phyloP scores from a whole-genome alignment of 2,329 filamentous ascomycete species.

The Claviceps pazoutovae region DNA sequence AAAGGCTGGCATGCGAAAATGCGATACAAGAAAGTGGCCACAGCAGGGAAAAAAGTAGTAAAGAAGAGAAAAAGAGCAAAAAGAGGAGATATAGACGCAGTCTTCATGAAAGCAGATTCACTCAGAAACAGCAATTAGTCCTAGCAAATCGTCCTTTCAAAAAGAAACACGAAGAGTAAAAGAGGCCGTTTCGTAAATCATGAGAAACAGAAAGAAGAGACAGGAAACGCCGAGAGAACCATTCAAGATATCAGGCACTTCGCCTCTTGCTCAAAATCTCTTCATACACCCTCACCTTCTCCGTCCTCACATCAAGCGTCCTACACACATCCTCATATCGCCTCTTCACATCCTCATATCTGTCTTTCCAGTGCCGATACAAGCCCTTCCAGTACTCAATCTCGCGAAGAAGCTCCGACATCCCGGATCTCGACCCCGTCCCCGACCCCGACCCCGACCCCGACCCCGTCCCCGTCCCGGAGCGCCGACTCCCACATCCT shows the following conservation, averaged over 20 bases:
- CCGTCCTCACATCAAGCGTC: constrained; percentile 16
- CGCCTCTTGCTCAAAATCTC: constrained; percentile 17
- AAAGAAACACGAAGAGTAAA: not conserved
- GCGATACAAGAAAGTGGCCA: too few relatives aligned
- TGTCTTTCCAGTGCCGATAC: constrained; percentile 17
- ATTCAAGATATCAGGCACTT: not conserved
- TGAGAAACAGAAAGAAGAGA: too few relatives aligned
- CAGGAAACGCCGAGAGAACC: not conserved
- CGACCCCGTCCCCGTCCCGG: constrained; percentile 19
- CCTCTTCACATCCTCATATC: constrained; percentile 14
- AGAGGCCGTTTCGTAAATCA: not conserved
- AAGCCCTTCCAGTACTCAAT: constrained; percentile 22
- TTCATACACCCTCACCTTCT: constrained; percentile 21
- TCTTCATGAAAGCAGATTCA: too few relatives aligned
- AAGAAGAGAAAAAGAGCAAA: too few relatives aligned
- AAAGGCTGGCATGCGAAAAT: too few relatives aligned
- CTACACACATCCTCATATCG: constrained; percentile 16
- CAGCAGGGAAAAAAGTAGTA: too few relatives aligned
- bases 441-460: constrained; percentile 11
- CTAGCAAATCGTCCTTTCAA: too few relatives aligned
- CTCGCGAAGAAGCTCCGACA: constrained; percentile 19
- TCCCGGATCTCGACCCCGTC: constrained; percentile 20
- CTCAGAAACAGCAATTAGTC: too few relatives aligned
- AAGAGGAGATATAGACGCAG: too few relatives aligned
- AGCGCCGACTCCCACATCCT: constrained; percentile 7